Evolutionary conservation across 495 filamentous ascomycete genomes (phyloP).

Genomic region (Penicillium riverlandense): DNA sequence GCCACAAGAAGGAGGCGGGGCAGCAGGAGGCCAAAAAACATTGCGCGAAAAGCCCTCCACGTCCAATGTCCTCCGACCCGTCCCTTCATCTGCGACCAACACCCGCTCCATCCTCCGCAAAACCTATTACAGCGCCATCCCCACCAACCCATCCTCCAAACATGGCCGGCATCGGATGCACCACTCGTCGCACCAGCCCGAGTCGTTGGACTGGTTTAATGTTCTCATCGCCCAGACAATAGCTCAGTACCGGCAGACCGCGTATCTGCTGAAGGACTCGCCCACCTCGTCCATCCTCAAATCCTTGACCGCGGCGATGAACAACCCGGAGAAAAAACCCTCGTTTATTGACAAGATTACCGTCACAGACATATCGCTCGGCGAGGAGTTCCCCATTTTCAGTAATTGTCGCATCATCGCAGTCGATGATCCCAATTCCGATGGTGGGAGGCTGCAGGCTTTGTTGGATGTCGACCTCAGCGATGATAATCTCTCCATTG

Average conservation of each 20-base stretch:
- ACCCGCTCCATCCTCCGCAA: constrained; percentile 89
- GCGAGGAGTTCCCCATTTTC: constrained; percentile 97
- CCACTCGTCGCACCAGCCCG: constrained; percentile 83
- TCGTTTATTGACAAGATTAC: constrained; percentile 88
- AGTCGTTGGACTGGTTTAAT: constrained; percentile 99
- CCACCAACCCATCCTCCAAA: constrained; percentile 33
- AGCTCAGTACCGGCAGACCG: constrained; percentile 87
- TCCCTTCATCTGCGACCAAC: constrained; percentile 52
- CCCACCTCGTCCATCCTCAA: constrained; percentile 71
- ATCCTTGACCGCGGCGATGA: constrained; percentile 83
- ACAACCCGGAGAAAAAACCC: constrained; percentile 70
- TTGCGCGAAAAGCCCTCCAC: constrained; percentile 71
- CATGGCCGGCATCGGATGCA: constrained; percentile 40
- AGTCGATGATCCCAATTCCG: constrained; percentile 40
- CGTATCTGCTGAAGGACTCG: constrained; percentile 67
- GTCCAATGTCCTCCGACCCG: constrained; percentile 62
- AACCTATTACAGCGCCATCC: constrained; percentile 91
- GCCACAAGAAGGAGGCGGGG: constrained; percentile 5
- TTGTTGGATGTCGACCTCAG: constrained; percentile 94
- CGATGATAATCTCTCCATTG: constrained; percentile 85
- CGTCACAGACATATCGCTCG: constrained; percentile 86
- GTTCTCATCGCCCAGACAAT: constrained; percentile 95
- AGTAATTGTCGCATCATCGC: constrained; percentile 93
- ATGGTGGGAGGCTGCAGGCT: constrained; percentile 71
- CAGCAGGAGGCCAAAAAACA: constrained; percentile 20